These are phyloP conservation scores for Anacardium occidentale DNA, from an alignment of 345 rosid genomes.

Conservation along the genomic window DNA sequence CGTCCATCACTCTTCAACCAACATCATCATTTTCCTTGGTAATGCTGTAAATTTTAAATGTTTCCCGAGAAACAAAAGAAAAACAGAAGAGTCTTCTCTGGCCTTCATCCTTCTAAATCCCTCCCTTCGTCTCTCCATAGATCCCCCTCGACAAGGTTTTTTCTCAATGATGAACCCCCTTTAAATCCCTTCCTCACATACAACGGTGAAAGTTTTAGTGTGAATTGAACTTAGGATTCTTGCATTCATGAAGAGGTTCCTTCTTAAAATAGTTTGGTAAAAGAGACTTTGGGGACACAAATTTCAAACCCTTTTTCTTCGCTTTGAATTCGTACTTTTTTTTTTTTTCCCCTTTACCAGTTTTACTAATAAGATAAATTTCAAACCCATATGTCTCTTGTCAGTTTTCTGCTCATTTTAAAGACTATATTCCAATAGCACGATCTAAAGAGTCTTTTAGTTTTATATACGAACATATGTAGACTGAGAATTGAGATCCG, in stretches of 20 bases:
- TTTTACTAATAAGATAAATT: constrained; percentile 17
- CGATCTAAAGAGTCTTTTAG: constrained; percentile 29
- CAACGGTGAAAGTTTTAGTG: constrained; percentile 21
- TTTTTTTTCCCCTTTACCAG: constrained; percentile 32
- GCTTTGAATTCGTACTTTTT: constrained; percentile 27
- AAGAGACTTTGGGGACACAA: constrained; percentile 49
- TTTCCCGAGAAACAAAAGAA: constrained; percentile 3
- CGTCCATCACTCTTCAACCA: constrained; percentile 4
- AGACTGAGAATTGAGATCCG: constrained; percentile 45
- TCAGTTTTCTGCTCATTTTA: constrained; percentile 33
- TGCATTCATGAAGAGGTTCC: constrained; percentile 27
- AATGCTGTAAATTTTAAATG: constrained; percentile 26
- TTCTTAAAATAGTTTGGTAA: constrained; percentile 20
- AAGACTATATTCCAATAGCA: constrained; percentile 16
- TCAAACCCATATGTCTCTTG: constrained; percentile 27
- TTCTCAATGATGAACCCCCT: constrained; percentile 9
- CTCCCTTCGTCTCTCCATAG: constrained; percentile 15
- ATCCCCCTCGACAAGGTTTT: constrained; percentile 58
- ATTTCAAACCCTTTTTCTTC: constrained; percentile 44
- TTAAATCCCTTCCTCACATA: not conserved
- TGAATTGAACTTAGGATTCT: constrained; percentile 43
- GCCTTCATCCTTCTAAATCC: constrained; percentile 13
- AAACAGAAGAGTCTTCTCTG: constrained; percentile 10
- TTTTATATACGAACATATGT: no score
- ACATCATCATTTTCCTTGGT: constrained; percentile 31